Base-by-base conservation (phyloP, 768 basidiomycete genomes). In the Scleroderma citrinum region DNA sequence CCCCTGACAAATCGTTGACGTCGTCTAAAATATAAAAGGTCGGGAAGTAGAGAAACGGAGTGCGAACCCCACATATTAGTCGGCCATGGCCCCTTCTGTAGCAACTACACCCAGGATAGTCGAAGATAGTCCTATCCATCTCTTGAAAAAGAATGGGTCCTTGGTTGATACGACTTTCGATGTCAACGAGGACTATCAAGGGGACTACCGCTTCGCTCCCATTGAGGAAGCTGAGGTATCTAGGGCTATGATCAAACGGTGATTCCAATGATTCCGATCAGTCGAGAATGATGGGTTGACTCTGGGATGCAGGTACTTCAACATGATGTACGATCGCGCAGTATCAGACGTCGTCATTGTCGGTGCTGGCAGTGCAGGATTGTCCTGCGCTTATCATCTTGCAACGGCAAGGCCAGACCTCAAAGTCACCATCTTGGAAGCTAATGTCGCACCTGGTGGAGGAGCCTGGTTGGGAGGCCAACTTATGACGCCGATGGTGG, bases 391-490 rank as follows among this genome's bases (percentile, higher is more conserved):
- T 20, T 87, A 87, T 69, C 77, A 78, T 53, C 74, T 91, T 44
- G 83, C 80, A 8, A 83, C 72, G 52, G 73, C 63, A 41, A 77
- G 83, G 13, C 87, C 86, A 23, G 83, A 88, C 56, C 72, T 86
- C 53, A 81, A 80, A 57, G 59, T 78, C 54, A 76, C 77, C 43
- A 78, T 88, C 59, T 69, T 87, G 56, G 86, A 88, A 66, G 87
- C 87, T 17, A 82, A 77, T 55, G 86, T 89, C n/a, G 81, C 87
- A 2, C 87, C 86, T 1, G 83, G 84, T 46, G 83, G 84, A 47
- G 83, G 85, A 30, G 85, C 84, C 12, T 88, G 86, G 85, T 75
- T 88, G 34, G 84, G 85, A 26, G 84, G 84, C 7, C 85, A 87
- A 65, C 69, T 87, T 47, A 87, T 88, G 87, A 81, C 80, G 1